Conservation (phyloP, 2,329 filamentous ascomycete genomes). For the Penicillium hordei region DNA sequence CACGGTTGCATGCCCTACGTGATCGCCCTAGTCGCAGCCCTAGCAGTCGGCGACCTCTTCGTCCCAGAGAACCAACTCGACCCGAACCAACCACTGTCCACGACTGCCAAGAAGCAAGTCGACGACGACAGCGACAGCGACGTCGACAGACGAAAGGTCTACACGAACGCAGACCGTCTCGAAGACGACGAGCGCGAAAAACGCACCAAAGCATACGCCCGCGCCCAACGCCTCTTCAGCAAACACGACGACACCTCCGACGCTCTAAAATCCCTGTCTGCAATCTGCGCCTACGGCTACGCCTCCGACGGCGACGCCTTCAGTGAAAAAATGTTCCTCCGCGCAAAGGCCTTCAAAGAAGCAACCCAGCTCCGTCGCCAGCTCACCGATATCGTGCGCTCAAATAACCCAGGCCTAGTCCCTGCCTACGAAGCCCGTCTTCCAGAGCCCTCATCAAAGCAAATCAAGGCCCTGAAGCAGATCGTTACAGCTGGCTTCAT, state of each 20-base stretch:
- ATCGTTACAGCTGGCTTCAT: constrained; percentile 91
- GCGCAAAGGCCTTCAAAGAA: constrained; percentile 83
- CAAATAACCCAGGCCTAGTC: constrained; percentile 61
- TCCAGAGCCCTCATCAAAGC: constrained; percentile 62
- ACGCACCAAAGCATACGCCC: constrained; percentile 64
- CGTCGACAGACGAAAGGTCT: constrained; percentile 44
- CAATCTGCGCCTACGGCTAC: constrained; percentile 82
- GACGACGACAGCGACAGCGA: constrained; percentile 41
- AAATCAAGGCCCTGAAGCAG: constrained; percentile 79
- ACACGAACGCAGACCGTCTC: constrained; percentile 65
- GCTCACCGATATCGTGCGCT: constrained; percentile 74
- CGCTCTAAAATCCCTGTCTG: constrained; percentile 85
- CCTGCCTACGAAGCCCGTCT: constrained; percentile 50
- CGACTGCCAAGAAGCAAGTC: constrained; percentile 34
- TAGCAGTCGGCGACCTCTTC: constrained; percentile 87
- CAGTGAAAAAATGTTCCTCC: constrained; percentile 81
- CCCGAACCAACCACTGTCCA: constrained; percentile 39
- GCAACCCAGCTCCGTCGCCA: constrained; percentile 79
- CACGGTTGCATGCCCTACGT: constrained; percentile 82
- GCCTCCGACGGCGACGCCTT: constrained; percentile 66
- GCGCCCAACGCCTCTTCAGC: constrained; percentile 75
- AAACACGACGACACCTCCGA: constrained; percentile 80
- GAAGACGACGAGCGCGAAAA: constrained; percentile 69
- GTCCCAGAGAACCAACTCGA: constrained; percentile 77
- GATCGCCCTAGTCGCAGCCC: constrained; percentile 80